These are phyloP conservation scores for Leccinum truebloodii DNA, from an alignment of 768 basidiomycete genomes.

Conservation along the genomic window DNA sequence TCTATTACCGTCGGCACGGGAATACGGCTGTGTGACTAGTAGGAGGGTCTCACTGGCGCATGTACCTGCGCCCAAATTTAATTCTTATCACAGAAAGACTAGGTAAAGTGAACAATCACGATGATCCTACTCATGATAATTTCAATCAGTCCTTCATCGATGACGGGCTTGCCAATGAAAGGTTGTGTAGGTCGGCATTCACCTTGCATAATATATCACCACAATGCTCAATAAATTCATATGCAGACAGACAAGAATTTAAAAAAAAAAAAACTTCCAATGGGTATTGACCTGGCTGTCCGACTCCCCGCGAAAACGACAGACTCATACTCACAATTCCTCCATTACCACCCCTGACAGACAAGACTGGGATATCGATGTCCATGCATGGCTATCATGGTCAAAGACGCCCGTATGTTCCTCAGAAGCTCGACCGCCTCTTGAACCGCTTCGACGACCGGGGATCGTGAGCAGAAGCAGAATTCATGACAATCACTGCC, in stretches of 20 bases:
- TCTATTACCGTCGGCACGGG: conserved; percentile 7
- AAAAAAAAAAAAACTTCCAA: background rate
- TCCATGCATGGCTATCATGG: background rate
- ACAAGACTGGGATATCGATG: background rate
- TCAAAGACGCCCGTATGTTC: background rate
- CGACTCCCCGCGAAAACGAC: background rate
- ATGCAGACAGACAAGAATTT: background rate
- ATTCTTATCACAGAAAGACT: conserved; percentile 13
- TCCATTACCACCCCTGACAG: background rate
- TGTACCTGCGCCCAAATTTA: conserved; percentile 25
- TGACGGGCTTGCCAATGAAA: background rate
- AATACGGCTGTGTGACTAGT: background rate
- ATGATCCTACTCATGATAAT: background rate
- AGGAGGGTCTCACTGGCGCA: conserved; percentile 15
- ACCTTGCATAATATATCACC: background rate
- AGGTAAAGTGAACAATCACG: conserved; percentile 19
- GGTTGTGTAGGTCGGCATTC: background rate
- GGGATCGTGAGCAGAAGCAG: background rate
- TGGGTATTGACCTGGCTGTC: background rate
- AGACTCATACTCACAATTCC: background rate
- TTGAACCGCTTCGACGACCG: background rate
- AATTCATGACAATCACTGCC: background rate
- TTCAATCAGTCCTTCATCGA: background rate
- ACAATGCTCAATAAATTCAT: background rate
- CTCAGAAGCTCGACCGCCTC: background rate